These are phyloP conservation scores for Chrysoporthe cubensis DNA, from an alignment of 2,329 filamentous ascomycete genomes.

Conservation along the genomic window DNA sequence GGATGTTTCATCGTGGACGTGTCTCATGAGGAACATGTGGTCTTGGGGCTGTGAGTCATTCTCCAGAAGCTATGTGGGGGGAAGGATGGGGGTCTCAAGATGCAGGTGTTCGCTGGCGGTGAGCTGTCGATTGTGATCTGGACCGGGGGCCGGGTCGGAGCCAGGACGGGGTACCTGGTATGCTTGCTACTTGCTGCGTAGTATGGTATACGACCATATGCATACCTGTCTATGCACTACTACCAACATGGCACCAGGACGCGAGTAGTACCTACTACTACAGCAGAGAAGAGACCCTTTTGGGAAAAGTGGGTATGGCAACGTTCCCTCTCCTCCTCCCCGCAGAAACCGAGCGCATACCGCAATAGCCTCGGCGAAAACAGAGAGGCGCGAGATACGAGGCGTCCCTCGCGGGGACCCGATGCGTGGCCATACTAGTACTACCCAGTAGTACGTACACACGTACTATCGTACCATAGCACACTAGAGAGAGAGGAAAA, in stretches of 20 bases:
- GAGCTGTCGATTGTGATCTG: conserved; percentile 1
- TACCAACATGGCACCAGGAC: too few relatives aligned
- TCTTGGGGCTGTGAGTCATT: conserved; percentile 7
- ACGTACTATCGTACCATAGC: background rate
- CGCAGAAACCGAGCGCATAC: background rate
- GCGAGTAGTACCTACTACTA: background rate
- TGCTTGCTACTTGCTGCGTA: too few relatives aligned
- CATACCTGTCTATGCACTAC: too few relatives aligned
- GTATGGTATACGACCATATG: too few relatives aligned
- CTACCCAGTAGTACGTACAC: too few relatives aligned
- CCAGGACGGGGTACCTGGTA: background rate
- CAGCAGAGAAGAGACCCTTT: background rate
- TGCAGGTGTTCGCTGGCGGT: conserved; percentile 17
- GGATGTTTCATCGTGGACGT: conserved; percentile 7
- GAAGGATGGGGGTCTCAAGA: background rate
- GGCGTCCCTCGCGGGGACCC: background rate
- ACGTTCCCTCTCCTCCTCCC: background rate
- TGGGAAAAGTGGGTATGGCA: conserved; percentile 17
- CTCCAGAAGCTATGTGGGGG: background rate
- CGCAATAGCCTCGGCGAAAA: background rate
- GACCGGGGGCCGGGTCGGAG: background rate
- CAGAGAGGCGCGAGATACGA: background rate
- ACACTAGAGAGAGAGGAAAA: background rate
- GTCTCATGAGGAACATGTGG: background rate
- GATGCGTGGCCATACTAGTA: too few relatives aligned